Conservation (phyloP, 495 filamentous ascomycete genomes). For the Penicillium pancosmium region DNA sequence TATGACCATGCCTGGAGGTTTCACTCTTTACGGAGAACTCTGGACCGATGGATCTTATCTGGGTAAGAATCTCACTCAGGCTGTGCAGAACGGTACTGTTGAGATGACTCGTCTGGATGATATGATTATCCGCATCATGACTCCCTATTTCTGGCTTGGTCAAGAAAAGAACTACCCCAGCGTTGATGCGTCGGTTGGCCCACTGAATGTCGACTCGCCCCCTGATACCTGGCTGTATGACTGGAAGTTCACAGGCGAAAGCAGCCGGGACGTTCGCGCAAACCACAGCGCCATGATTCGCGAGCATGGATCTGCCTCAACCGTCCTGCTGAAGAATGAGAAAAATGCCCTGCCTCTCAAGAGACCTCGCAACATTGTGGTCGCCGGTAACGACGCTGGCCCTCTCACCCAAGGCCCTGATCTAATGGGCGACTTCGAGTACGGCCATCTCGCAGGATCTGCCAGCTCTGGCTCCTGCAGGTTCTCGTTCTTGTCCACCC, state of each 20-base stretch:
- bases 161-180: constrained; percentile 52
- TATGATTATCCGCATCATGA: constrained; percentile 56
- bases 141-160: constrained; percentile 54
- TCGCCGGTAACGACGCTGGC: constrained; percentile 67
- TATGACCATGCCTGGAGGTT: constrained; percentile 59
- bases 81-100: constrained; percentile 58
- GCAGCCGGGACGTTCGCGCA: constrained; percentile 53
- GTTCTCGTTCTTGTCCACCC: constrained; percentile 55
- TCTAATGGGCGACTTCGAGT: constrained; percentile 50
- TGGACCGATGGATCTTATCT: constrained; percentile 56
- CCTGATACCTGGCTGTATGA: constrained; percentile 55
- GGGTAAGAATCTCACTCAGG: constrained; percentile 50
- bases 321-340: constrained; percentile 65
- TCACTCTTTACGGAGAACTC: constrained; percentile 25
- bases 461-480: constrained; percentile 60
- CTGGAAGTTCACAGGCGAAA: constrained; percentile 55
- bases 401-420: constrained; percentile 49
- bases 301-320: constrained; percentile 58
- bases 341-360: constrained; percentile 56
- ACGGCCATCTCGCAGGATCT: constrained; percentile 58
- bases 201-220: constrained; percentile 74
- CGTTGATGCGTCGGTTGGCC: constrained; percentile 45
- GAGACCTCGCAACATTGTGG: constrained; percentile 50
- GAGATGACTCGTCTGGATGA: constrained; percentile 57
- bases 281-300: constrained; percentile 57